Evolutionary conservation across 768 basidiomycete species (phyloP).

Genomic region (Pleurotus pulmonarius): DNA sequence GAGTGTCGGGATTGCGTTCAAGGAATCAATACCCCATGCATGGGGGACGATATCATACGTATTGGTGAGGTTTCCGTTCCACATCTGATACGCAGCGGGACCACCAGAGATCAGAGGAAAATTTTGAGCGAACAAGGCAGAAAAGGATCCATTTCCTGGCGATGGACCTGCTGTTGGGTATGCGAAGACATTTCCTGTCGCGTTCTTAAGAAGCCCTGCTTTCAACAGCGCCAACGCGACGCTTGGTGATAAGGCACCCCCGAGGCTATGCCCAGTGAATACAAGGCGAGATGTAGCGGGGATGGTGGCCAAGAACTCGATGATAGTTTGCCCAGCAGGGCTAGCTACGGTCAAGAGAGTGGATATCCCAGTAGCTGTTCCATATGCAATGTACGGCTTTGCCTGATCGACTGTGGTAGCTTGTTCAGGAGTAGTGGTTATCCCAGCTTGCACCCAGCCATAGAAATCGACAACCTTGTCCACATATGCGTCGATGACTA

Average conservation of each 20-base stretch:
- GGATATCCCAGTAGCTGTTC: slow-evolving; percentile 1
- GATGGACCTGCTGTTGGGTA: slow-evolving; percentile 2
- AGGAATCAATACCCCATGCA: neutral
- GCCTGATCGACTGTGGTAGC: neutral
- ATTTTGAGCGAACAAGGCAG: neutral
- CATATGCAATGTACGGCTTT: neutral
- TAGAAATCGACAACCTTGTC: slow-evolving; percentile 5
- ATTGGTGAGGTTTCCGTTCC: slow-evolving; percentile 2
- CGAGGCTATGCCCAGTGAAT: slow-evolving; percentile 9
- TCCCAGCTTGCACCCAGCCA: neutral
- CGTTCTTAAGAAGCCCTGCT: neutral
- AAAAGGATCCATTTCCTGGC: slow-evolving; percentile 3
- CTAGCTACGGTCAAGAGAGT: neutral
- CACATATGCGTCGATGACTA: neutral
- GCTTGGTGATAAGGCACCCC: slow-evolving; percentile 1
- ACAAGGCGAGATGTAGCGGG: slow-evolving; percentile 1
- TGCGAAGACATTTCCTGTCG: neutral
- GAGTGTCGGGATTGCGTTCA: neutral
- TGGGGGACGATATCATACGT: slow-evolving; percentile 3
- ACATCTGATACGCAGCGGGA: neutral
- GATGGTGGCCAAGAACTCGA: slow-evolving; percentile 1
- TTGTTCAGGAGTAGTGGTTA: neutral
- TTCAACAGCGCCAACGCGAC: slow-evolving; percentile 2
- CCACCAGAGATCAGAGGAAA: neutral
- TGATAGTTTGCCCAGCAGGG: neutral